These are phyloP conservation scores for Protostelium mycophagum DNA, from an alignment of 78 protist genomes.

Conservation along the genomic window DNA sequence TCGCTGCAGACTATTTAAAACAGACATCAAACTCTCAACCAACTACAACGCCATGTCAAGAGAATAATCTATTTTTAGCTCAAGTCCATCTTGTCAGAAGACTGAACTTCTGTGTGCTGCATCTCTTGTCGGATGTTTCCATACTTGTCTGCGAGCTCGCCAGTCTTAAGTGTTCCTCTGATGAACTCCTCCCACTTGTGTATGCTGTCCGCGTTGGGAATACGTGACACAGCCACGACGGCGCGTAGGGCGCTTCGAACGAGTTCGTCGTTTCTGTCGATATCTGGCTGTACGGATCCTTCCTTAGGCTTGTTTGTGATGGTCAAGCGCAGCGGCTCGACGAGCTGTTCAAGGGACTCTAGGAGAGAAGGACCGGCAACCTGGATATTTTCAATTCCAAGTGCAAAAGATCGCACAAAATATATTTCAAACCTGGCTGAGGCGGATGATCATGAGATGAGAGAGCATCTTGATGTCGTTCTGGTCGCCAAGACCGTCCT, in stretches of 20 bases:
- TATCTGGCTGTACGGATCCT: constrained; percentile 76
- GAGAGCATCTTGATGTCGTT: constrained; percentile 77
- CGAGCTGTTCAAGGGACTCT: constrained; percentile 42
- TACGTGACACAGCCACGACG: constrained; percentile 48
- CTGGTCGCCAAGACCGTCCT: constrained; percentile 74
- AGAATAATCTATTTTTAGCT: no score
- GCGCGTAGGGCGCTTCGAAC: constrained; percentile 68
- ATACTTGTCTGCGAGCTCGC: constrained; percentile 13
- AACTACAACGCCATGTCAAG: no score
- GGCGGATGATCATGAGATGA: constrained; percentile 64
- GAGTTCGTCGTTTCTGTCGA: constrained; percentile 82
- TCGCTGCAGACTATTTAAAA: no score
- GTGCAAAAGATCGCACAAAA: not conserved
- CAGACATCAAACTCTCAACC: no score
- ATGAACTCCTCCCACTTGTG: constrained; percentile 64
- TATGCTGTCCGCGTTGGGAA: constrained; percentile 52
- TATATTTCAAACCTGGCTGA: constrained; percentile 9
- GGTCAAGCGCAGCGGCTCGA: constrained; percentile 53
- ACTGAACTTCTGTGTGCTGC: not conserved
- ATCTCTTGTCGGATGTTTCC: not conserved
- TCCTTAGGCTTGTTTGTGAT: constrained; percentile 47
- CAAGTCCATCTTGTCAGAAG: not conserved
- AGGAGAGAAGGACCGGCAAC: constrained; percentile 42
- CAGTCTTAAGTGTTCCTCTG: constrained; percentile 21
- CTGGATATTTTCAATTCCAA: not conserved